Percentiles rank a stretch among this genome's conserved stretches.
Evolutionary conservation across 768 basidiomycete species (phyloP).

Genomic region (Russula abietina): DNA sequence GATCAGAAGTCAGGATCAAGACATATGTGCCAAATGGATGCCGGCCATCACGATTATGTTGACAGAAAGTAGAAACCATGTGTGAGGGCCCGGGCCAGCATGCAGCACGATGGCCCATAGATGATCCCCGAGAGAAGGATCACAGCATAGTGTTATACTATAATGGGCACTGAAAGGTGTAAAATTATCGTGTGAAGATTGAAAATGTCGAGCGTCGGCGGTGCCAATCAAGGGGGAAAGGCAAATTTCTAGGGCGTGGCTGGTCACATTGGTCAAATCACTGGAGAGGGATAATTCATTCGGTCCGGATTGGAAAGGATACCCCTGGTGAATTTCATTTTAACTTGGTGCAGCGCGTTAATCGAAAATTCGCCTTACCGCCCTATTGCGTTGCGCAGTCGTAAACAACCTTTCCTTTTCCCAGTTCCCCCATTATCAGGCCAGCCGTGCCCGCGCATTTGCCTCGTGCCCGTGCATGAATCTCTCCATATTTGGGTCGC

Average conservation of each 20-base stretch:
- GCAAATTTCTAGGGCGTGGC: background rate
- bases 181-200: constrained; percentile 2
- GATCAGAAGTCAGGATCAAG: background rate
- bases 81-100: background rate
- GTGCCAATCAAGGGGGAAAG: background rate
- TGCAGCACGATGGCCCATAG: background rate
- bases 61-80: background rate
- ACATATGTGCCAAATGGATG: background rate
- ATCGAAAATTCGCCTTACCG: background rate
- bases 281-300: background rate
- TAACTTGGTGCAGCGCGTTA: background rate
- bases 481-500: background rate
- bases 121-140: background rate
- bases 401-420: background rate
- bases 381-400: background rate
- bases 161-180: background rate
- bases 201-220: background rate
- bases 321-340: background rate
- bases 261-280: background rate
- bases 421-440: background rate
- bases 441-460: background rate
- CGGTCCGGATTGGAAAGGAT: background rate
- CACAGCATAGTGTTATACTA: background rate
- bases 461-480: constrained; percentile 11
- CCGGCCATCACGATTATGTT: background rate